A percentile compares a stretch with the other conserved stretches of the same genome.
Conservation (phyloP, 805 yeast genomes). For the Geotrichum ghanense region DNA sequence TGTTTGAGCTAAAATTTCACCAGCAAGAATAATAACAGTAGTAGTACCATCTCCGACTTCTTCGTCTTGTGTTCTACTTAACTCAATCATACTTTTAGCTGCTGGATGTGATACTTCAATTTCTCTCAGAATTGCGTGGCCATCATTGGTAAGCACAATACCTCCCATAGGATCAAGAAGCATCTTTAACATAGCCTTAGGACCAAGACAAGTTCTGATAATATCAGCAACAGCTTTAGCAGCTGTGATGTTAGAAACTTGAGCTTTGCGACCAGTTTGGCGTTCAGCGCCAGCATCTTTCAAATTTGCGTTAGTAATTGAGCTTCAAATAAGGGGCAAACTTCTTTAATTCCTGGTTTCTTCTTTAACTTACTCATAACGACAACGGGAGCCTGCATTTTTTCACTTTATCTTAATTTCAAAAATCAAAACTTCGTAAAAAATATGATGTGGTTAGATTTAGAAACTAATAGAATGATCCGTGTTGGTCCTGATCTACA, state of each 20-base stretch:
- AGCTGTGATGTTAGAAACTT: constrained; percentile 91
- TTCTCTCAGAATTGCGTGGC: constrained; percentile 95
- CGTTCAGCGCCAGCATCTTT: constrained; percentile 74
- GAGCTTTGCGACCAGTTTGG: constrained; percentile 95
- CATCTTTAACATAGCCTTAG: constrained; percentile 98
- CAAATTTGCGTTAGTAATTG: constrained; percentile 11
- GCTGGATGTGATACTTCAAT: constrained; percentile 96
- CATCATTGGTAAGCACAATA: constrained; percentile 92
- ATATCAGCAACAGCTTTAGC: constrained; percentile 99
- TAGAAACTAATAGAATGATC: not conserved
- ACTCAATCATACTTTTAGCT: constrained; percentile 96
- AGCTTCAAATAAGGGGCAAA: not conserved
- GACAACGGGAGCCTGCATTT: constrained; percentile 13
- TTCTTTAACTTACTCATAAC: constrained; percentile 10
- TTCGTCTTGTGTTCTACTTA: constrained; percentile 94
- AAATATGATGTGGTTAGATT: not conserved
- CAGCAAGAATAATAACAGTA: constrained; percentile 91
- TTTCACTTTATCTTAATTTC: constrained; percentile 56
- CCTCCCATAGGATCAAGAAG: constrained; percentile 91
- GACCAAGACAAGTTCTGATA: constrained; percentile 95
- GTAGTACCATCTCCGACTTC: constrained; percentile 99
- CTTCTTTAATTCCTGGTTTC: too few relatives aligned
- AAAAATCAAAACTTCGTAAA: not conserved
- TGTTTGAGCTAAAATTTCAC: constrained; percentile 91
- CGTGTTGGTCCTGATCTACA: not conserved